phyloP scores from a whole-genome alignment of 1,284 basidiomycete genomes.

The Violaceomyces palustris region DNA sequence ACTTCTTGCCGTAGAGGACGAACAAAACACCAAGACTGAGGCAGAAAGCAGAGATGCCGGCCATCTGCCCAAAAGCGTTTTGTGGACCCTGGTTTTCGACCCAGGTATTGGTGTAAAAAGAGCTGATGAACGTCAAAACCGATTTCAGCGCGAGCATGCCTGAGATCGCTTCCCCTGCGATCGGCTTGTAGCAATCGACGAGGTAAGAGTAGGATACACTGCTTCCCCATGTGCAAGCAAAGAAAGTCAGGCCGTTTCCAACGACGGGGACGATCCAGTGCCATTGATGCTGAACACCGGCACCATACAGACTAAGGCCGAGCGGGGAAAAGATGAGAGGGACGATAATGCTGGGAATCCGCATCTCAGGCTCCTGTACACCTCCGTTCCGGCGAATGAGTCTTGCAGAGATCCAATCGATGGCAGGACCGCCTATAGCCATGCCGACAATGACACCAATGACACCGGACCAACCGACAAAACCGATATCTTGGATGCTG shows the following conservation, averaged over 20 bases:
- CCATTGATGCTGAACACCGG: constrained; percentile 5
- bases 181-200: constrained; percentile 14
- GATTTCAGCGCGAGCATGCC: constrained; percentile 7
- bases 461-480: constrained; percentile 3
- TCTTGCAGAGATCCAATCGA: constrained; percentile 1
- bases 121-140: constrained; percentile 11
- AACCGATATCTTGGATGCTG: constrained; percentile 1
- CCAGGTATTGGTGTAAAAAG: constrained; percentile 20
- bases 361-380: constrained; percentile 14
- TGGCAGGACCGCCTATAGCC: constrained; percentile 1
- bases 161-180: constrained; percentile 8
- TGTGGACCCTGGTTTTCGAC: constrained; percentile 5
- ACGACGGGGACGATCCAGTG: constrained; percentile 14
- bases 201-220: constrained; percentile 6
- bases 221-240: constrained; percentile 2
- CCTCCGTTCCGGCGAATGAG: constrained; percentile 1
- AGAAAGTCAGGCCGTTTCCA: constrained; percentile 5
- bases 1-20: constrained; percentile 3
- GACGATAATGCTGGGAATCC: constrained; percentile 3
- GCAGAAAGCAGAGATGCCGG: constrained; percentile 4
- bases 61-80: constrained; percentile 6
- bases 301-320: constrained; percentile 8
- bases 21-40: constrained; percentile 1
- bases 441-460: constrained; percentile 5
- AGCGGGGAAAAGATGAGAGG: constrained; percentile 6